These are phyloP conservation scores for Komagataella pastoris DNA, from an alignment of 805 yeast genomes.

Conservation along the genomic window DNA sequence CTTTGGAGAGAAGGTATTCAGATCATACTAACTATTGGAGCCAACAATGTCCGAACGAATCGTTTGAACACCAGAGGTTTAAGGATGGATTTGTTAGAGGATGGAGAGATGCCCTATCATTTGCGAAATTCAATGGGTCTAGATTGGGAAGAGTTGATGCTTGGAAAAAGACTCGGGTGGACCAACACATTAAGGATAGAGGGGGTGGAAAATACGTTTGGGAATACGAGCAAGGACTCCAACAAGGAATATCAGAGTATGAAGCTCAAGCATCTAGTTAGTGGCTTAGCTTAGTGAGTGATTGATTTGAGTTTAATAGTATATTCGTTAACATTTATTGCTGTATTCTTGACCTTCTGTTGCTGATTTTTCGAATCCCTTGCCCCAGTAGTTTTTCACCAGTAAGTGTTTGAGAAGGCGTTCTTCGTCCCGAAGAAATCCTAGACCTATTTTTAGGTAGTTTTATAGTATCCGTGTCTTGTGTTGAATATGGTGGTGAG, in stretches of 20 bases:
- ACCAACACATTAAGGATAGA: constrained; percentile 42
- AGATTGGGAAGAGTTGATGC: constrained; percentile 61
- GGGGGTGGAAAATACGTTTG: constrained; percentile 52
- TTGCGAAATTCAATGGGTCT: constrained; percentile 58
- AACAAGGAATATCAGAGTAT: constrained; percentile 41
- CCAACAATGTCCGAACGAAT: constrained; percentile 35
- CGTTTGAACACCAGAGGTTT: constrained; percentile 72
- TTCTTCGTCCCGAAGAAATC: neutral
- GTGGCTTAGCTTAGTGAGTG: neutral
- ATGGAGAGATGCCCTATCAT: constrained; percentile 60
- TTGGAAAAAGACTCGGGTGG: constrained; percentile 50
- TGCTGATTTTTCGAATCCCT: constrained; percentile 22
- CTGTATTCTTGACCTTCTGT: constrained; percentile 4
- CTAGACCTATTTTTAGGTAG: neutral
- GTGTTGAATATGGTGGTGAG: constrained; percentile 1
- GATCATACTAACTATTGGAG: constrained; percentile 64
- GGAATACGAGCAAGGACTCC: constrained; percentile 88
- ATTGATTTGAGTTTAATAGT: neutral
- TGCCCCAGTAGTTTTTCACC: constrained; percentile 16
- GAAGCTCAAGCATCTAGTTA: constrained; percentile 3
- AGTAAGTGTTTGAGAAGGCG: constrained; percentile 10
- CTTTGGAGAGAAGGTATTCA: constrained; percentile 20
- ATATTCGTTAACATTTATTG: neutral
- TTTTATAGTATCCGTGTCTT: neutral
- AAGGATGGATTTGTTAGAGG: constrained; percentile 68